These are phyloP conservation scores for Obelidium mucronatum DNA, from an alignment of 192 early-diverging fungal genomes.

Conservation along the genomic window DNA sequence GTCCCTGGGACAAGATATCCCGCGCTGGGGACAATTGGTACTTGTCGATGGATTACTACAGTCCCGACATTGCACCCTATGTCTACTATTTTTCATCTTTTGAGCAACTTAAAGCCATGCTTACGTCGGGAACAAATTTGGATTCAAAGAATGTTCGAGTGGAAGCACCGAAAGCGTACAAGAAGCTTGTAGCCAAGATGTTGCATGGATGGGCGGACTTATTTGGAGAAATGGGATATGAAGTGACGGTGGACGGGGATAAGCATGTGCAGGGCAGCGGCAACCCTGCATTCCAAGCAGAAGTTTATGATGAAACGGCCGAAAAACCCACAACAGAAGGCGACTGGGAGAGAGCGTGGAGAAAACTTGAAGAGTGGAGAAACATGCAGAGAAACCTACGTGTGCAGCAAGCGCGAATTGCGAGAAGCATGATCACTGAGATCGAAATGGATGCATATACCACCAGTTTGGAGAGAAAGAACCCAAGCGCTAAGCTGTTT, in stretches of 20 bases:
- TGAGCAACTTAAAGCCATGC: slow-evolving; percentile 21
- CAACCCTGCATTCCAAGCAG: not conserved
- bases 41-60: slow-evolving; percentile 30
- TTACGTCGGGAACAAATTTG: slow-evolving; percentile 1
- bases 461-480: slow-evolving; percentile 19
- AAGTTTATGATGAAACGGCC: not conserved
- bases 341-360: slow-evolving; percentile 6
- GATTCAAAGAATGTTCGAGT: slow-evolving; percentile 27
- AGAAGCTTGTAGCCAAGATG: slow-evolving; percentile 3
- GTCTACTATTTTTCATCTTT: slow-evolving; percentile 32
- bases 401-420: not conserved
- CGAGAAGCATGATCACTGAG: slow-evolving; percentile 1
- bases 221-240: slow-evolving; percentile 30
- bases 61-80: slow-evolving; percentile 21
- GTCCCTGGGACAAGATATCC: slow-evolving; percentile 34
- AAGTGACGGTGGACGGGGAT: slow-evolving; percentile 22
- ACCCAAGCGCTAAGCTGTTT: slow-evolving; percentile 15
- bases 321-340: not conserved
- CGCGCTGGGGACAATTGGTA: slow-evolving; percentile 33
- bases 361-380: slow-evolving; percentile 7
- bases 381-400: not conserved
- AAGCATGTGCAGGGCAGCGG: slow-evolving; percentile 3
- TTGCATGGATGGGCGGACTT: slow-evolving; percentile 30
- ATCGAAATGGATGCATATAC: slow-evolving; percentile 28
- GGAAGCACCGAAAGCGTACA: slow-evolving; percentile 20